phyloP scores from a whole-genome alignment of 2,329 filamentous ascomycete species.

The Seiridium unicorne region DNA sequence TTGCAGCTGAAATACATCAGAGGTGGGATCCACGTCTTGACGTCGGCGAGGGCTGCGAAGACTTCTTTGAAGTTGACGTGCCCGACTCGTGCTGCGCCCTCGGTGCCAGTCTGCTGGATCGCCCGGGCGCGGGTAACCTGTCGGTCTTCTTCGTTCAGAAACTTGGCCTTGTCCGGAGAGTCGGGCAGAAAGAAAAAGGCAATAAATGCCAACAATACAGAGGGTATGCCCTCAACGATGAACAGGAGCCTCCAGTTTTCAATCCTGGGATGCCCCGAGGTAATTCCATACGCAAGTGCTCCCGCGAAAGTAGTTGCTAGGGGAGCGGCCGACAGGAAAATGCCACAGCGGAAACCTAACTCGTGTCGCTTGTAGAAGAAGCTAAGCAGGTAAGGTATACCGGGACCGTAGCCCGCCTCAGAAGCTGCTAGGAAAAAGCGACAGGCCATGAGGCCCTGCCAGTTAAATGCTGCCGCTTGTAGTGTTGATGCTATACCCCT shows the following conservation, averaged over 20 bases:
- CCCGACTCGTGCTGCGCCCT: slow-evolving; percentile 45
- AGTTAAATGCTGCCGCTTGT: slow-evolving; percentile 27
- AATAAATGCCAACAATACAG: slow-evolving; percentile 27
- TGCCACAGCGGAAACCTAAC: slow-evolving; percentile 36
- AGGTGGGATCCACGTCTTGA: slow-evolving; percentile 48
- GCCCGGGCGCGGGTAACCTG: slow-evolving; percentile 53
- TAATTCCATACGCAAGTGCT: slow-evolving; percentile 67
- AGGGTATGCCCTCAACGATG: slow-evolving; percentile 33
- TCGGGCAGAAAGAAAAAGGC: slow-evolving; percentile 35
- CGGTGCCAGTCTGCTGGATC: slow-evolving; percentile 50
- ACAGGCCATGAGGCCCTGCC: slow-evolving; percentile 27
- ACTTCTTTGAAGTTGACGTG: slow-evolving; percentile 45
- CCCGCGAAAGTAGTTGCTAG: slow-evolving; percentile 70
- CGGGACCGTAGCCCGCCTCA: slow-evolving; percentile 31
- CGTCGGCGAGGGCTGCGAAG: slow-evolving; percentile 41
- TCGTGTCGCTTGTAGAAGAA: slow-evolving; percentile 42
- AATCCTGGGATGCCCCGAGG: slow-evolving; percentile 55
- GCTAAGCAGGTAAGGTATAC: slow-evolving; percentile 30
- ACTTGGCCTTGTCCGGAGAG: slow-evolving; percentile 48
- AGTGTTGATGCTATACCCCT: slow-evolving; percentile 29
- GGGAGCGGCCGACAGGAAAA: slow-evolving; percentile 47
- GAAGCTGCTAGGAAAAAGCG: slow-evolving; percentile 28
- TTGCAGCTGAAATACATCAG: slow-evolving; percentile 41
- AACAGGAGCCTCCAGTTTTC: slow-evolving; percentile 38
- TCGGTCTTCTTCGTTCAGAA: slow-evolving; percentile 57